Base-by-base conservation (phyloP, 805 yeast species). In the Pichia nakasei region DNA sequence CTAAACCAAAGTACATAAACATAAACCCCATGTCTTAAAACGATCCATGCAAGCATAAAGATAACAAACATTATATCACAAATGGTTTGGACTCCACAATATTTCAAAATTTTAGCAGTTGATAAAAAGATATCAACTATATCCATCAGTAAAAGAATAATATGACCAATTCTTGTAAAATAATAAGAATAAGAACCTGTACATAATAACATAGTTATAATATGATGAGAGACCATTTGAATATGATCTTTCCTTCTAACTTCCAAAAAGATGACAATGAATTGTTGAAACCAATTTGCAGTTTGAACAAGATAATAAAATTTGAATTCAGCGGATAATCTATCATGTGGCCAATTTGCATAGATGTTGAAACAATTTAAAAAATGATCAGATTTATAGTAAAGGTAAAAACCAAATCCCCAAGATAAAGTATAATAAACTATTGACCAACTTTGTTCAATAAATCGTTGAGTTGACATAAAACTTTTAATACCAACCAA, bases 151-250 rank as follows among this genome's bases (percentile, higher is more conserved):
- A 80, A 71, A 51, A 86, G 63, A 37, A 88, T 81, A 24, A 82
- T 72, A 61, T 86, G 85, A 26, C 97, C 96, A 44, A 85, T 74
- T 32, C 85, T 72, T 29, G 81, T 76, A 62, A 80, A 83, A 63
- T 83, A 80, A 58, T 76, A 78, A 56, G 67, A 69, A 61, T 87
- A 88, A 1, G 93, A 82, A 2, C 93, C 91, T 12, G 72, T 59
- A 22, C 83, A 72, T 44, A 88, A 70, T 20, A 68, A 53, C 53
- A 80, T 72, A 1, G 97, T 88, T 45, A 89, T 80, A 45, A 89
- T 78, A 62, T 88, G 97, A 60, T 88, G 97, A 38, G 80, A 66
- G 56, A 87, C 77, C 97, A 88, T 88, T 63, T 88, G 95, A 52
- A 64, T 61, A 59, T 85, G 80, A 59, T 88, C 97, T 58, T 86